A percentile compares a stretch with the other conserved stretches of the same genome.
Evolutionary conservation across 805 yeast genomes (phyloP).

Genomic region (Metschnikowia baotianmanensis): DNA sequence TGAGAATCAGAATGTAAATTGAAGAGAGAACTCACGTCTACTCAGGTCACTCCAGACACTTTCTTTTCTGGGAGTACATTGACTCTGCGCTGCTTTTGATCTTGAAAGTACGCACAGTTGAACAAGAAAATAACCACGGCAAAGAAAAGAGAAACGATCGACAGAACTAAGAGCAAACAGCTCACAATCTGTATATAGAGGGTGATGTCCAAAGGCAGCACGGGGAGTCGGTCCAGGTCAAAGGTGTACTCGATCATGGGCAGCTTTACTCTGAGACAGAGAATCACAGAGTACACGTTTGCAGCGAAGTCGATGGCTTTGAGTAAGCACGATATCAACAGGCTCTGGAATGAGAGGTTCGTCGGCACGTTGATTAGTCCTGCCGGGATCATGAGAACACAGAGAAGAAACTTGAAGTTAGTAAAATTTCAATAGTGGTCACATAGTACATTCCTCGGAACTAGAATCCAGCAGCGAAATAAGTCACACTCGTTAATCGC

Average conservation of each 20-base stretch:
- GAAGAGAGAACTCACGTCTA: no score
- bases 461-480: neutral
- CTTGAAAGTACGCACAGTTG: constrained; percentile 6
- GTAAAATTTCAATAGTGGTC: neutral
- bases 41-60: neutral
- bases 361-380: constrained; percentile 13
- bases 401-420: constrained; percentile 12
- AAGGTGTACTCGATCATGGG: constrained; percentile 29
- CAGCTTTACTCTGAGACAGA: constrained; percentile 19
- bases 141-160: constrained; percentile 19
- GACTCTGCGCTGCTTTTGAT: neutral
- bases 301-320: constrained; percentile 23
- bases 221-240: constrained; percentile 13
- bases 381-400: constrained; percentile 16
- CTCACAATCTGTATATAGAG: constrained; percentile 25
- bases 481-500: neutral
- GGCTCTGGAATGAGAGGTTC: constrained; percentile 12
- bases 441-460: no score
- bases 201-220: constrained; percentile 28
- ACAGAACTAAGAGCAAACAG: constrained; percentile 9
- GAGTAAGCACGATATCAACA: constrained; percentile 19
- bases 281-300: constrained; percentile 18
- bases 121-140: constrained; percentile 12
- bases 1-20: neutral
- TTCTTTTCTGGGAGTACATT: neutral